Conservation (phyloP, 2,329 filamentous ascomycete species). For the Epichloe brachyelytri region DNA sequence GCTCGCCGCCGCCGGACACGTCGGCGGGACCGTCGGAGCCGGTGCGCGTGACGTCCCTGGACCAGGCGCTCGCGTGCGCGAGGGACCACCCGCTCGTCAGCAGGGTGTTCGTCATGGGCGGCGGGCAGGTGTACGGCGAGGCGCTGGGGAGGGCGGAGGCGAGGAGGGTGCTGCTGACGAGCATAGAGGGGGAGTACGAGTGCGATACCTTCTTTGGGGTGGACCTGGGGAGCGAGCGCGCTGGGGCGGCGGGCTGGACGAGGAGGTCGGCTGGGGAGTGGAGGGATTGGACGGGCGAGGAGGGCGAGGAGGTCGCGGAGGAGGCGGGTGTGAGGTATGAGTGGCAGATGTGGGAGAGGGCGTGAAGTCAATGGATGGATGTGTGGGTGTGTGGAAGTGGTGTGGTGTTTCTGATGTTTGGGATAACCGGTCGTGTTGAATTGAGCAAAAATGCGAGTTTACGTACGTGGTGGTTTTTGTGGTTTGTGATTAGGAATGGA, state of each 20-base stretch:
- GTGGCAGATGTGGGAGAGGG: constrained; percentile 62
- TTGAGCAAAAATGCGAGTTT: too few species aligned
- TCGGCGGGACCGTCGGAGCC: constrained; percentile 23
- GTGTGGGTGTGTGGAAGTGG: too few species aligned
- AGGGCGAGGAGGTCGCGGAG: constrained; percentile 21
- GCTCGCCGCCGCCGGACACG: constrained; percentile 22
- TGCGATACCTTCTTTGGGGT: constrained; percentile 66
- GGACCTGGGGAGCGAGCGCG: constrained; percentile 33
- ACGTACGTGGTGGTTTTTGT: not conserved
- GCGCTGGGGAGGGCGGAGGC: constrained; percentile 48
- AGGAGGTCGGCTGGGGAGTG: constrained; percentile 36
- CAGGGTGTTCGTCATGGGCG: constrained; percentile 77
- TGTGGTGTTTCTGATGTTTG: too few species aligned
- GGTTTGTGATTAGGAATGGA: not conserved
- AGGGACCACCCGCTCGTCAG: constrained; percentile 28
- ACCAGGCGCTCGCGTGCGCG: constrained; percentile 41
- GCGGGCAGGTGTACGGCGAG: constrained; percentile 68
- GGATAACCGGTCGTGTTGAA: too few species aligned
- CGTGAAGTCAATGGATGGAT: not conserved
- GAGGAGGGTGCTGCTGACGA: constrained; percentile 55
- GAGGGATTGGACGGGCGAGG: constrained; percentile 51
- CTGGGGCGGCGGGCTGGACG: constrained; percentile 46
- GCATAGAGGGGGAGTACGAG: constrained; percentile 54
- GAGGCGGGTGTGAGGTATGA: constrained; percentile 55
- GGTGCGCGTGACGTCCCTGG: constrained; percentile 45